Conservation (phyloP, 352 stramenopile genomes). For the Globisporangium echinulatum region DNA sequence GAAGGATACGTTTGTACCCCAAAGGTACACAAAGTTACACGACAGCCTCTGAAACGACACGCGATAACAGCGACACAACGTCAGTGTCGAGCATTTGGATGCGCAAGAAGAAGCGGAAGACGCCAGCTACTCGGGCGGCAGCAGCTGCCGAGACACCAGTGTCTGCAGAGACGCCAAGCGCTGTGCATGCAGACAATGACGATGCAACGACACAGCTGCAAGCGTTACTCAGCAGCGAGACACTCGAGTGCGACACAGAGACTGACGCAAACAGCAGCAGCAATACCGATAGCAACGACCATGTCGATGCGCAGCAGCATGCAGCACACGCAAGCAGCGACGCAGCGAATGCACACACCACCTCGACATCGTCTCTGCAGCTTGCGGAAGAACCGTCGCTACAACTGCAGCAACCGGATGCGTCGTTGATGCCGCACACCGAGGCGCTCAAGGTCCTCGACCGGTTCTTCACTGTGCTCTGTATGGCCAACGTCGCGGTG, state of each 20-base stretch:
- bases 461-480: constrained; percentile 20
- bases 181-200: too few relatives aligned
- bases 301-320: too few relatives aligned
- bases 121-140: background rate
- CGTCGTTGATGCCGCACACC: background rate
- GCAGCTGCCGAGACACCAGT: background rate
- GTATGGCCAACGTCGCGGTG: constrained; percentile 16
- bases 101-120: constrained; percentile 13
- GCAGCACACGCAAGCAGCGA: too few relatives aligned
- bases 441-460: constrained; percentile 13
- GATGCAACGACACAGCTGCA: too few relatives aligned
- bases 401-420: background rate
- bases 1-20: background rate
- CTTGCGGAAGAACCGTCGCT: background rate
- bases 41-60: background rate
- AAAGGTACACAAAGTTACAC: background rate
- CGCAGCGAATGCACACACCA: too few relatives aligned
- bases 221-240: background rate
- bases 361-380: background rate
- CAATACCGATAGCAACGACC: too few relatives aligned
- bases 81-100: background rate
- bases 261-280: too few relatives aligned
- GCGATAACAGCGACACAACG: background rate
- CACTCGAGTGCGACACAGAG: too few relatives aligned
- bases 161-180: too few relatives aligned